Conservation (phyloP, 2,329 filamentous ascomycete genomes). For the Colletotrichum spaethianum region DNA sequence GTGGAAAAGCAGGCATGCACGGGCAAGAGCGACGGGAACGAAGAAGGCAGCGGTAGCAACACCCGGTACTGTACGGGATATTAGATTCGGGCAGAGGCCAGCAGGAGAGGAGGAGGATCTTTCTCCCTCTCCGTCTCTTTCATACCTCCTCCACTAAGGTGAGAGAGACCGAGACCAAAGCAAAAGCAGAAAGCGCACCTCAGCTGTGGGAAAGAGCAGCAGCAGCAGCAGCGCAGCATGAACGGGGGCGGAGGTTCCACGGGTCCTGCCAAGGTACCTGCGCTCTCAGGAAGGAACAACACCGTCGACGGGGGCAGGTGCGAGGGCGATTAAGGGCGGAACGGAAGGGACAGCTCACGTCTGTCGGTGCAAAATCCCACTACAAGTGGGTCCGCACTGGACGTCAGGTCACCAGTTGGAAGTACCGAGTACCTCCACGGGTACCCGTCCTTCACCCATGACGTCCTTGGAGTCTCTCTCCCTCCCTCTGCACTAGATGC, state of each 20-base stretch:
- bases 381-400: slow-evolving; percentile 42
- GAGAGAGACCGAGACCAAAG: slow-evolving; percentile 2
- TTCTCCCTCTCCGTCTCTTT: not conserved
- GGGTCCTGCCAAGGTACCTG: slow-evolving; percentile 28
- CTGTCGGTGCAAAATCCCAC: slow-evolving; percentile 44
- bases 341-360: slow-evolving; percentile 42
- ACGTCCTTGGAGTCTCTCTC: slow-evolving; percentile 24
- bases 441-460: slow-evolving; percentile 13
- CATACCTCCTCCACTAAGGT: not conserved
- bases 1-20: slow-evolving; percentile 15
- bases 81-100: not conserved
- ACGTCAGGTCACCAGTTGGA: slow-evolving; percentile 37
- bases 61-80: not conserved
- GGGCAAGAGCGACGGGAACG: not conserved
- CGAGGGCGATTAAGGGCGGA: slow-evolving; percentile 40
- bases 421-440: slow-evolving; percentile 11
- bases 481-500: not conserved
- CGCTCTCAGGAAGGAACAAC: not conserved
- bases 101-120: not conserved
- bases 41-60: not conserved
- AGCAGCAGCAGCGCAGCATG: not conserved
- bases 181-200: not conserved
- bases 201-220: not conserved
- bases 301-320: slow-evolving; percentile 34
- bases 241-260: slow-evolving; percentile 25